Conservation (phyloP, 2,329 filamentous ascomycete species). For the Penicillium digitatum region DNA sequence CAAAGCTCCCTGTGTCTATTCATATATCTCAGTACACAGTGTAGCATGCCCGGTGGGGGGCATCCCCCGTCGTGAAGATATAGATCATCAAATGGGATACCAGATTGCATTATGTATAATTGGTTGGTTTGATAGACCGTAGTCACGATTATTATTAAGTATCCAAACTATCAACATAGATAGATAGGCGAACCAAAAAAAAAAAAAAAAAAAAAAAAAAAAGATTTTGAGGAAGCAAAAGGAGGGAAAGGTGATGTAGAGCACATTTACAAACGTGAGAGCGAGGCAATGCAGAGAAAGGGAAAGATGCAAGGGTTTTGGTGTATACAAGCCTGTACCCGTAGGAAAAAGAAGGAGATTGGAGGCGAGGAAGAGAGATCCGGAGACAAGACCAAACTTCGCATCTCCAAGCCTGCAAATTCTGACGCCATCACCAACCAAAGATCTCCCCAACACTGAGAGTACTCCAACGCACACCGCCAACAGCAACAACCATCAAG, state of each 20-base stretch:
- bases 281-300: not conserved
- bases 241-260: not conserved
- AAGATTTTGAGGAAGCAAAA: not conserved
- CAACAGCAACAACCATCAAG: slow-evolving; percentile 64
- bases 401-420: not conserved
- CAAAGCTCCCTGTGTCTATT: no score
- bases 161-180: not conserved
- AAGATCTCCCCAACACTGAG: slow-evolving; percentile 81
- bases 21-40: no score
- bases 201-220: no score
- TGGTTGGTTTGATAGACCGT: not conserved
- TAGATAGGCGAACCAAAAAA: not conserved
- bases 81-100: not conserved
- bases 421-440: slow-evolving; percentile 58
- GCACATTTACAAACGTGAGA: not conserved
- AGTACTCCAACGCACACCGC: slow-evolving; percentile 71
- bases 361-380: not conserved
- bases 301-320: not conserved
- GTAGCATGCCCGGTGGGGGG: no score
- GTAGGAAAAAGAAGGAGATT: not conserved
- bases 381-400: not conserved
- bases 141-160: not conserved
- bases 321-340: not conserved
- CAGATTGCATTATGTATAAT: not conserved
- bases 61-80: not conserved